Conservation (phyloP, 2,329 filamentous ascomycete genomes). For the Calonectria honghensis region DNA sequence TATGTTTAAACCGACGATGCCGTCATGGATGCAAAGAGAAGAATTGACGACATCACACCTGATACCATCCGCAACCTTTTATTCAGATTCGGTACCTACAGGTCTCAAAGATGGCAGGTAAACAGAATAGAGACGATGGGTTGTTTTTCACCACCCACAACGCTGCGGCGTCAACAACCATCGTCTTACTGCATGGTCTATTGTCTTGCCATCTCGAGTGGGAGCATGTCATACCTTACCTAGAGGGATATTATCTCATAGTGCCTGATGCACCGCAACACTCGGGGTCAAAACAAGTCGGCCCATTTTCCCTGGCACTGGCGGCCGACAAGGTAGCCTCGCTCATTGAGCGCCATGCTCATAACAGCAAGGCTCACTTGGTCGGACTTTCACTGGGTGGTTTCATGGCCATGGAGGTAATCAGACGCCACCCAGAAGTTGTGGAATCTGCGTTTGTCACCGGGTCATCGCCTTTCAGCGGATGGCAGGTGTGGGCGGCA, state of each 20-base stretch:
- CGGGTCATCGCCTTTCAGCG: slow-evolving; percentile 55
- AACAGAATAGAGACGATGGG: background rate
- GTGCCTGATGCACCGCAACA: slow-evolving; percentile 43
- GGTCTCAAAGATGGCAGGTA: slow-evolving; percentile 7
- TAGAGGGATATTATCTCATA: slow-evolving; percentile 39
- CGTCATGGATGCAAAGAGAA: background rate
- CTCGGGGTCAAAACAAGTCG: slow-evolving; percentile 34
- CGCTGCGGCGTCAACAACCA: slow-evolving; percentile 6
- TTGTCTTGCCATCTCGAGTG: slow-evolving; percentile 35
- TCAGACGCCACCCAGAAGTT: slow-evolving; percentile 57
- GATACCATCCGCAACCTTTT: background rate
- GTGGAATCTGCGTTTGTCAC: slow-evolving; percentile 58
- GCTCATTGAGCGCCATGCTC: slow-evolving; percentile 59
- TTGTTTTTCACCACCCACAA: slow-evolving; percentile 23
- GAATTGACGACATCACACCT: background rate
- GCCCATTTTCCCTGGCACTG: background rate
- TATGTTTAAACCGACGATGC: background rate
- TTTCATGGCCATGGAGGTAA: slow-evolving; percentile 54
- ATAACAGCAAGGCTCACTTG: slow-evolving; percentile 61
- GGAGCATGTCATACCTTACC: slow-evolving; percentile 31
- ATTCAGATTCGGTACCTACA: background rate
- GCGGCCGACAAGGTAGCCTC: slow-evolving; percentile 51
- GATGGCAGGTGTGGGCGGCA: slow-evolving; percentile 47
- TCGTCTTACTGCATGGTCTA: slow-evolving; percentile 34
- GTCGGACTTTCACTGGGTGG: slow-evolving; percentile 64